phyloP scores from a whole-genome alignment of 2,329 filamentous ascomycete genomes.

The Dactylellina sp. region DNA sequence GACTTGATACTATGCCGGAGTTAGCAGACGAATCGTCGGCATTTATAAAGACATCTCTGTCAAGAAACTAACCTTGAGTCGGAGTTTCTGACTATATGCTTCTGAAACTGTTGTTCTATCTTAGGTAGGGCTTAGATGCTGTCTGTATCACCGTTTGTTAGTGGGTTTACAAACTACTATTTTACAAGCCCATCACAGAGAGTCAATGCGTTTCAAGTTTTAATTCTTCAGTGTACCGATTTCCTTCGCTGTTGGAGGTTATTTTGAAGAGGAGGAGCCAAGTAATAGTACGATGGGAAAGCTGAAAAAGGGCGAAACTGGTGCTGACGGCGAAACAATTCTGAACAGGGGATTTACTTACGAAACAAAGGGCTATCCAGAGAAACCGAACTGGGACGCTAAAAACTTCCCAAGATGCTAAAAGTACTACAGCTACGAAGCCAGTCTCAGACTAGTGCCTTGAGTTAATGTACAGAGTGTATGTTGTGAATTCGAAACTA shows the following conservation, averaged over 20 bases:
- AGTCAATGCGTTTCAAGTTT: slow-evolving; percentile 52
- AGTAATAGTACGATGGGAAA: not conserved
- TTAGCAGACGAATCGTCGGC: slow-evolving; percentile 21
- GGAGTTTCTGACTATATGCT: slow-evolving; percentile 7
- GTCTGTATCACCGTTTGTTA: slow-evolving; percentile 23
- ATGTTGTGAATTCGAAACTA: slow-evolving; percentile 23
- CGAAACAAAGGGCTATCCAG: slow-evolving; percentile 34
- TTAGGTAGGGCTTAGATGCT: slow-evolving; percentile 45
- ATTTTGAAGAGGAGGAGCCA: not conserved
- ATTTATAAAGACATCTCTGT: slow-evolving; percentile 25
- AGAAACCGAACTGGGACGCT: slow-evolving; percentile 5
- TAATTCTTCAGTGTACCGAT: slow-evolving; percentile 34
- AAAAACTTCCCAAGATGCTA: not conserved
- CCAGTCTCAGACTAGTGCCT: slow-evolving; percentile 3
- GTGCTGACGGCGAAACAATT: slow-evolving; percentile 15
- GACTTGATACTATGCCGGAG: slow-evolving; percentile 1
- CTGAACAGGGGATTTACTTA: slow-evolving; percentile 25
- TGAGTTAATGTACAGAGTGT: slow-evolving; percentile 13
- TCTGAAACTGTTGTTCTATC: slow-evolving; percentile 19
- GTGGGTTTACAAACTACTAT: slow-evolving; percentile 21
- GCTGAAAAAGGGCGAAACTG: not conserved
- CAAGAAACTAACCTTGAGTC: slow-evolving; percentile 25
- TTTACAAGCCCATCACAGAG: slow-evolving; percentile 2
- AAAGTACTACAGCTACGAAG: slow-evolving; percentile 6
- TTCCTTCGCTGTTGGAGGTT: slow-evolving; percentile 22